These are phyloP conservation scores for Yamadazyma sp. DNA, from an alignment of 805 yeast species.

Conservation along the genomic window DNA sequence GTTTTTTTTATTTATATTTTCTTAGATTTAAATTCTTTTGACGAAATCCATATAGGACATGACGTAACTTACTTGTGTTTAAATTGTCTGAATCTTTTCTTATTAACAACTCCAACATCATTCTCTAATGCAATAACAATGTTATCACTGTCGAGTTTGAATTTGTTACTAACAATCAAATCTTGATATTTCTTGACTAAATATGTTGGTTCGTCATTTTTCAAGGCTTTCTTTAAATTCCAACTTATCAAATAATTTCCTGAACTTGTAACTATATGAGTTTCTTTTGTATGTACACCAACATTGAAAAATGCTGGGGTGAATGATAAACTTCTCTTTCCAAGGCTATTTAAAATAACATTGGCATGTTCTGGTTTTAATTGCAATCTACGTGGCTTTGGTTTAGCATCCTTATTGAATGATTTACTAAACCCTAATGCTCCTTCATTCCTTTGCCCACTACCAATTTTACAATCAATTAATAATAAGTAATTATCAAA, in stretches of 20 bases:
- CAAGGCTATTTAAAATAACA: slow-evolving; percentile 50
- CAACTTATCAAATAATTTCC: slow-evolving; percentile 84
- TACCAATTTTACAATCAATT: slow-evolving; percentile 61
- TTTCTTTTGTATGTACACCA: slow-evolving; percentile 61
- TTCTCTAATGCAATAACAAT: slow-evolving; percentile 72
- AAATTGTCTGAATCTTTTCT: slow-evolving; percentile 57
- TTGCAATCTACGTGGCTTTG: slow-evolving; percentile 64
- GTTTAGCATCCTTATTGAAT: slow-evolving; percentile 39
- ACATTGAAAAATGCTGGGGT: slow-evolving; percentile 77
- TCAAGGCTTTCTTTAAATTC: slow-evolving; percentile 61
- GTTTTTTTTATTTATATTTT: no score
- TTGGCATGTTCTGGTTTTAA: slow-evolving; percentile 72
- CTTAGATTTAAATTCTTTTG: no score
- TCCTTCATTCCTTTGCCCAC: slow-evolving; percentile 41
- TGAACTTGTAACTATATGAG: slow-evolving; percentile 69
- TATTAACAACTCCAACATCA: slow-evolving; percentile 71
- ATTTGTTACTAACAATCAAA: slow-evolving; percentile 71
- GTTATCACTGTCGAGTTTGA: slow-evolving; percentile 68
- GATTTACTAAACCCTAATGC: slow-evolving; percentile 7
- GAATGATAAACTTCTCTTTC: slow-evolving; percentile 50
- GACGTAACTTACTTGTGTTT: no score
- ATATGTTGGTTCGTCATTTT: slow-evolving; percentile 44
- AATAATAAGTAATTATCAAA: slow-evolving; percentile 69
- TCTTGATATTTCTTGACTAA: slow-evolving; percentile 59
- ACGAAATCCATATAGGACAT: no score